Percentiles rank a stretch among this genome's conserved stretches.
These are phyloP conservation scores for Ustilago crameri DNA, from an alignment of 1,284 basidiomycete species.

Conservation along the genomic window DNA sequence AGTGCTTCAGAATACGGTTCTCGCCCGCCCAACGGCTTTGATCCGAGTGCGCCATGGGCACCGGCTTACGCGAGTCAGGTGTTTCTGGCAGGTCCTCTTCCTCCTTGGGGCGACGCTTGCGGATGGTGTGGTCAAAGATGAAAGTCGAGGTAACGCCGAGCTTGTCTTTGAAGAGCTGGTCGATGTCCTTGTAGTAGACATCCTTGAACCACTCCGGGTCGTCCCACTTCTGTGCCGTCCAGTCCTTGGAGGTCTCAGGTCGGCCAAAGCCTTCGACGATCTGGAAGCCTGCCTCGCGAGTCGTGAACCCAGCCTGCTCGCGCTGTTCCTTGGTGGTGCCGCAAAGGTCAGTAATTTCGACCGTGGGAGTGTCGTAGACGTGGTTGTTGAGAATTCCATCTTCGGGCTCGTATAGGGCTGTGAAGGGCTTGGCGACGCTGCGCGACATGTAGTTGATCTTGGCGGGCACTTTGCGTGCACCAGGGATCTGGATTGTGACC, in stretches of 20 bases:
- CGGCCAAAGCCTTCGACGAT: constrained; percentile 51
- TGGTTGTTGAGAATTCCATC: constrained; percentile 44
- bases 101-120: constrained; percentile 49
- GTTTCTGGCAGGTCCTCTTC: constrained; percentile 40
- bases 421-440: constrained; percentile 46
- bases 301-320: constrained; percentile 35
- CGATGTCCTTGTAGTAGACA: constrained; percentile 54
- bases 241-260: constrained; percentile 24
- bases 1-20: constrained; percentile 51
- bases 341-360: constrained; percentile 50
- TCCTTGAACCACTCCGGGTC: constrained; percentile 44
- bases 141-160: constrained; percentile 53
- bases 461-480: constrained; percentile 37
- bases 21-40: constrained; percentile 56
- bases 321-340: constrained; percentile 31
- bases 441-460: constrained; percentile 56
- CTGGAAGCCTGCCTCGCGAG: constrained; percentile 53
- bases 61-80: constrained; percentile 50
- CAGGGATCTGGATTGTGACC: constrained; percentile 25
- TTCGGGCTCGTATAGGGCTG: constrained; percentile 24
- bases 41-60: constrained; percentile 49
- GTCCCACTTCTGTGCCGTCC: constrained; percentile 50
- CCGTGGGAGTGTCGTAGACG: constrained; percentile 31
- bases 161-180: constrained; percentile 49
- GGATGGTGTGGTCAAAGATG: constrained; percentile 59